phyloP scores from a whole-genome alignment of 305 asterid species.

The Fraxinus floribunda region DNA sequence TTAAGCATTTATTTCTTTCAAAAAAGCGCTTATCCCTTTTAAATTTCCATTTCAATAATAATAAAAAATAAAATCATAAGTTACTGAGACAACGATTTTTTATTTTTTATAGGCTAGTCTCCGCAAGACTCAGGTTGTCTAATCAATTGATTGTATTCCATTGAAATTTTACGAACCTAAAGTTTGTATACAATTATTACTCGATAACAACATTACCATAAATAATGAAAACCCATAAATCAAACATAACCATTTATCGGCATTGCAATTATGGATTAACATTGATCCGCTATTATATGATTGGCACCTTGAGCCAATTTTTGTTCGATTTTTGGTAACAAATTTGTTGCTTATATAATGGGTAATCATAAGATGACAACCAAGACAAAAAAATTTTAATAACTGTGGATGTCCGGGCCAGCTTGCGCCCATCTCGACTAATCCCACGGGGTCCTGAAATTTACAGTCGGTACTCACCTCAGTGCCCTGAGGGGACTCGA shows the following conservation, averaged over 20 bases:
- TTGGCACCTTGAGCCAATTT: not conserved
- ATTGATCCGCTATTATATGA: not conserved
- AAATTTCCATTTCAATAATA: too few relatives aligned
- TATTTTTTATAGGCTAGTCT: not conserved
- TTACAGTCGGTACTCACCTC: too few relatives aligned
- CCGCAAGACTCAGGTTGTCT: not conserved
- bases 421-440: too few relatives aligned
- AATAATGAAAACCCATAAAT: not conserved
- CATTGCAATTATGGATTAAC: not conserved
- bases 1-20: not conserved
- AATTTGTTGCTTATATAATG: not conserved
- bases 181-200: not conserved
- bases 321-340: not conserved
- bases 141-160: not conserved
- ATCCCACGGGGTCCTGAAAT: too few relatives aligned
- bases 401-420: too few relatives aligned
- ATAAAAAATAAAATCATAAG: not conserved
- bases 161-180: not conserved
- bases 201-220: not conserved
- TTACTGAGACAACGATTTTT: not conserved
- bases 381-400: not conserved
- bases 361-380: not conserved
- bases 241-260: not conserved
- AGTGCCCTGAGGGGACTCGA: too few relatives aligned
- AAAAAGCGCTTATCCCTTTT: not conserved